Evolutionary conservation across 2,329 filamentous ascomycete genomes (phyloP), one percentile per base, ranked within the genome.

Genomic region (Purpureocillium lavendulum): DNA sequence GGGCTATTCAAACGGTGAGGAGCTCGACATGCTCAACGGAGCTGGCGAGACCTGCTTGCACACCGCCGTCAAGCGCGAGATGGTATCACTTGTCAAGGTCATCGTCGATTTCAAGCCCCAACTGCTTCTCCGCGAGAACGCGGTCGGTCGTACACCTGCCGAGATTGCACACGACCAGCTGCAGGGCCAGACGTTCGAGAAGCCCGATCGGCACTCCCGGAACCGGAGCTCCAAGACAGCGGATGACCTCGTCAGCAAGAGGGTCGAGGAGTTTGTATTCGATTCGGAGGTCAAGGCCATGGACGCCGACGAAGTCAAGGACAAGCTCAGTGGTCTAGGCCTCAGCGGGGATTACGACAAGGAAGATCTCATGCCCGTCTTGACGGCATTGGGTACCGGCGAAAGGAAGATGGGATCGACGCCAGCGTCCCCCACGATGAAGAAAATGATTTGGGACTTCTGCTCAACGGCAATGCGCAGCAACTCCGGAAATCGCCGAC

Each of bases 101-200:
- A 50, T 84, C 3, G 59, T 88, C 10, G 62, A 73, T 9, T 64
- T 64, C 47, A 67, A 74, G 14, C 75, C 81, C 0, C 66, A 69
- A 18, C 65, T 88, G 2, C 62, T 87, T 1, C 71, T 75, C 48
- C 74, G 80, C 16, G 87, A 92, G 56, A 89, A 89, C 48, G 77
- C 84, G 0, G 84, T 84, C 0, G 87, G 87, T 2, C 71, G 75
- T 13, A 92, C 85, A 0, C 82, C 86, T 0, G 68, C 72, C 21
- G 85, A 92, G 49, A 61, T 85, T 36, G 77, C 80, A 0, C 65
- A 75, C 37, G 79, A 84, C 38, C 57, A 59, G 2, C 70, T 71
- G 43, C 61, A 74, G 3, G 58, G 61, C 7, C 50, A 54, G 7
- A 58, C 59, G 33, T 58, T 69, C n/a, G 36, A 42, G 26, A 46